Evolutionary conservation across 169 alveolate species (phyloP).

Genomic region (Eimeria necatrix): DNA sequence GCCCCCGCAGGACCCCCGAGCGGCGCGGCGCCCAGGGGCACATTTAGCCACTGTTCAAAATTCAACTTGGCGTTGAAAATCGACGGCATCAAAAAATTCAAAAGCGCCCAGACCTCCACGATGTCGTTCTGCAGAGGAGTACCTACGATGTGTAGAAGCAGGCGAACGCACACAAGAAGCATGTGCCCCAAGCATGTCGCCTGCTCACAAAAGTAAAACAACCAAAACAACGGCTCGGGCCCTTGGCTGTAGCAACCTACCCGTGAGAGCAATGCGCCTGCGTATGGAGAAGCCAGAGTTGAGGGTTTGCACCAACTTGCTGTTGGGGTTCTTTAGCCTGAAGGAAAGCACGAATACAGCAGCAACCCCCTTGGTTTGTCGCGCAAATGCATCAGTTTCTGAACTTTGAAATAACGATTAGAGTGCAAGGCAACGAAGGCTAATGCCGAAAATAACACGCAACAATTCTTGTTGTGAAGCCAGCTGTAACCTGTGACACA

Average conservation of each 20-base stretch:
- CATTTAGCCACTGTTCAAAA: slow-evolving; percentile 73
- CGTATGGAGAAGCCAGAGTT: slow-evolving; percentile 87
- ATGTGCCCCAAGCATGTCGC: too few species aligned
- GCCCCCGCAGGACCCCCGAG: neutral
- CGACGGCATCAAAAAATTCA: slow-evolving; percentile 97
- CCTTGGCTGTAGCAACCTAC: slow-evolving; percentile 84
- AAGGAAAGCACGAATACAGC: neutral
- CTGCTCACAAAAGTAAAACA: too few species aligned
- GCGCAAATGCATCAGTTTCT: too few species aligned
- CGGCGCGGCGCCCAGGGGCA: slow-evolving; percentile 43
- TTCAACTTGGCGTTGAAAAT: slow-evolving; percentile 76
- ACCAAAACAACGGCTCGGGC: neutral
- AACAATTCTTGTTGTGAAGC: too few species aligned
- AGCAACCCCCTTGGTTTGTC: neutral
- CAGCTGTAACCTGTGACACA: too few species aligned
- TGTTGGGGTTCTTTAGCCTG: slow-evolving; percentile 96
- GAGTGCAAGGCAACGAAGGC: too few species aligned
- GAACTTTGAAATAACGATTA: too few species aligned
- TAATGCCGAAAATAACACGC: too few species aligned
- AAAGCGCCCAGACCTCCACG: slow-evolving; percentile 97
- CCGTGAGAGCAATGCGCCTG: slow-evolving; percentile 95
- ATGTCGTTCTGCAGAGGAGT: slow-evolving; percentile 97
- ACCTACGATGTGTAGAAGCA: slow-evolving; percentile 83
- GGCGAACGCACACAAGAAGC: too few species aligned
- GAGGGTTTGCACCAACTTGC: slow-evolving; percentile 90